Base-by-base conservation (phyloP, 2,329 filamentous ascomycete species). In the Colletotrichum cereale region DNA sequence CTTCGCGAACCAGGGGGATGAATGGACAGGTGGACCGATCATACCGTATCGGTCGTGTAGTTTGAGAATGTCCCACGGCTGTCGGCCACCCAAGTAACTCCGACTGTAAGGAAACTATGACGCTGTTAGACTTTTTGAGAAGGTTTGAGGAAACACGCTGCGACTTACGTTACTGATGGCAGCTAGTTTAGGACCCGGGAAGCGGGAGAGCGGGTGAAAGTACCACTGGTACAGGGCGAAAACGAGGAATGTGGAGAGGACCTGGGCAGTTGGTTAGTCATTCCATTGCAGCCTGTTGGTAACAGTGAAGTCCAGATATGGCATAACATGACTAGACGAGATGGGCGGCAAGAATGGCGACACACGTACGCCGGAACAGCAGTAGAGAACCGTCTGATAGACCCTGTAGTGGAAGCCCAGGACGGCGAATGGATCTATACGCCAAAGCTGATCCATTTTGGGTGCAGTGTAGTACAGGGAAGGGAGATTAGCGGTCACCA, bases 31-130 rank as follows among this genome's bases (percentile, higher is more conserved):
- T 34, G 42, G 31, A 24, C n/a, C 5, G 26, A 14, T 42, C 55
- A 5, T 58, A 62, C 60, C 60, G 29, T 62, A 62, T 52, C 38
- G 52, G 21, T 62, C 60, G 31, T 62, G 60, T 0, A 62, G 44
- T 21, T 50, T 26, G 16, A 62, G 60, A 3, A 50, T 38, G 18
- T 52, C 44, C 21, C 36, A 62, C 11, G 60, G 60, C 47, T 62
- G 60, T 5, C 60, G 44, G 18, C 60, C 60, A 12, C 60, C 47
- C 21, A 62, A 10, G 26, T 50, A 62, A 26, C 47, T 52, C 24
- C 29, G 26, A 26, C 40, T 47, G 29, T 61, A 52, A 16, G 48
- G 48, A 21, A 52, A 52, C 48, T 52, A 21, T 44, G 40, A 44
- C 10, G 44, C 40, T 21, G 44, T 29, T 16, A 47, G 40, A 47